Evolutionary conservation across 2,329 filamentous ascomycete genomes (phyloP), one percentile per base, ranked within the genome.

Genomic region (Ophiosphaerella narmari): DNA sequence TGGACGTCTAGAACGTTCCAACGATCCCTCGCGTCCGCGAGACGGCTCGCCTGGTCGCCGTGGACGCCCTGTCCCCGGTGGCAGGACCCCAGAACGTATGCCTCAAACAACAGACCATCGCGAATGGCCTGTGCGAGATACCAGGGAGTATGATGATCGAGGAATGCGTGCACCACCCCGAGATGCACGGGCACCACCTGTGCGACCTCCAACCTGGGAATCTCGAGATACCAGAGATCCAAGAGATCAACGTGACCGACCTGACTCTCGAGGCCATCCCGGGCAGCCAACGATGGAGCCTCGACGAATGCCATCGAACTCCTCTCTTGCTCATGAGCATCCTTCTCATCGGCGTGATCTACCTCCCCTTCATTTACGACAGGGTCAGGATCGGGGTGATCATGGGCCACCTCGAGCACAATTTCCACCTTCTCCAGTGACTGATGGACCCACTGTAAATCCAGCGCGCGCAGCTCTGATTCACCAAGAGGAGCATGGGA

Each of bases 401-500:
- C 39, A 43, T 26, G 49, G 59, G 23, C 50, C 51, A n/a, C 48
- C 57, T 14, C 66, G 65, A 42, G 55, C 48, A n/a, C 34, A 54
- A 11, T 42, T 52, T 34, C 50, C 50, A 18, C 36, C 54, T 14
- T 44, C 59, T 7, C 39, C 60, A 16, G 46, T 53, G 24, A 54
- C 40, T 23, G 64, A 68, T 35, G 54, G 65, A 13, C 54, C 60
- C 8, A 55, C 60, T 21, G 69, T 78, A 35, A 77, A 78, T 46
- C 75, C 76, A 9, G 76, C 72, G 14, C 75, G 77, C 16, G 68
- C 75, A 50, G 74, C 75, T 12, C 51, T 77, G 32, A 76, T 79
- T 36, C 69, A 73, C 26, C 63, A 65, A 26, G 63, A 52, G 6
- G 67, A 72, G 13, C 52, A 64, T 42, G 54, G 54, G 12, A 59